Evolutionary conservation across 208 protist genomes (phyloP).

Genomic region (Novymonas esmeraldas): DNA sequence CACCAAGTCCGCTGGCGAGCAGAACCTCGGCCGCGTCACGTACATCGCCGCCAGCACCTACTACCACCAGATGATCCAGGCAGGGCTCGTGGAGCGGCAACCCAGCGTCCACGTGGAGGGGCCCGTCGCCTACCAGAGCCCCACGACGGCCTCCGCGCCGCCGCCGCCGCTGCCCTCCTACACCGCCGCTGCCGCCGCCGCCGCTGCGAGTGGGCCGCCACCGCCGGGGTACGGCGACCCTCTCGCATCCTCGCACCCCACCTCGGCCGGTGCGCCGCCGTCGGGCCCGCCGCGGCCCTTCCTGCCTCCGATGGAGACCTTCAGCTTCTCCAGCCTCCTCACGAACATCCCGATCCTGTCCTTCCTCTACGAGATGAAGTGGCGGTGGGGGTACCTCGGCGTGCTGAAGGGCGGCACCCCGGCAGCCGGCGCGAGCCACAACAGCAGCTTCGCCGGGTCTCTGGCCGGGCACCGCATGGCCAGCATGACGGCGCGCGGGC

Average conservation of each 20-base stretch:
- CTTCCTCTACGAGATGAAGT: slow-evolving; percentile 88
- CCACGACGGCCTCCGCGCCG: not conserved
- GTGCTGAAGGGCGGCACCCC: slow-evolving; percentile 49
- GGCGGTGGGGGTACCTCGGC: slow-evolving; percentile 72
- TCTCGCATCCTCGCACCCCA: no score
- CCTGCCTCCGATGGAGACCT: slow-evolving; percentile 83
- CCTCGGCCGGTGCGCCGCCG: not conserved
- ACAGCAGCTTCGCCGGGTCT: slow-evolving; percentile 17
- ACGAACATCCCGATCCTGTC: slow-evolving; percentile 88
- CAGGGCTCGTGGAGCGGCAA: slow-evolving; percentile 59
- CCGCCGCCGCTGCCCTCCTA: not conserved
- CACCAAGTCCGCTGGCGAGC: slow-evolving; percentile 87
- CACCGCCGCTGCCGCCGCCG: not conserved
- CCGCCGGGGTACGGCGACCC: slow-evolving; percentile 9
- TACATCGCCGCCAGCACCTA: slow-evolving; percentile 84
- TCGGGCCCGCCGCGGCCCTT: slow-evolving; percentile 10
- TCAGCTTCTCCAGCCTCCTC: slow-evolving; percentile 86
- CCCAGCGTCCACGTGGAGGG: slow-evolving; percentile 19
- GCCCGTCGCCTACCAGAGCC: slow-evolving; percentile 10
- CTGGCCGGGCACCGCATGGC: slow-evolving; percentile 3
- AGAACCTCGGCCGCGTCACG: slow-evolving; percentile 81
- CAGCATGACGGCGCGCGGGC: slow-evolving; percentile 17
- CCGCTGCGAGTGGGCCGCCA: not conserved
- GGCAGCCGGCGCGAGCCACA: slow-evolving; percentile 14
- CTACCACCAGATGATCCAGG: slow-evolving; percentile 77